A percentile compares a stretch with the other conserved stretches of the same genome.
phyloP scores from a whole-genome alignment of 1,139 yeast species.

The Sugiyamaella paludigena region DNA sequence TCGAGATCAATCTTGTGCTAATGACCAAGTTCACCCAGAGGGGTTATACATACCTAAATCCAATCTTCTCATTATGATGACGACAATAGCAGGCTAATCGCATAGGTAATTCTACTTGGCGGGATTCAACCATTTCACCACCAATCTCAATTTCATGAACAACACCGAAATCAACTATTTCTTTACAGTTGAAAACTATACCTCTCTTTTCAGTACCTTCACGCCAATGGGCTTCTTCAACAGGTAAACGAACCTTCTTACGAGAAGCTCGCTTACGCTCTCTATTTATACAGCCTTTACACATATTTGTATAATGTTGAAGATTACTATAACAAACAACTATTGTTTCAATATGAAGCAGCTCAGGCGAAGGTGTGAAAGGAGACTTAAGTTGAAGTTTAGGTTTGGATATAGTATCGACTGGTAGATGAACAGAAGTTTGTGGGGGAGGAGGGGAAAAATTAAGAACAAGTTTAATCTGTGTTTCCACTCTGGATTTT shows the following conservation, averaged over 20 bases:
- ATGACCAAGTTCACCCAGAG: no score
- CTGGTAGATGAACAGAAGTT: constrained; percentile 67
- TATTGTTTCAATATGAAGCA: constrained; percentile 34
- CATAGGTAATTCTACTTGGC: constrained; percentile 58
- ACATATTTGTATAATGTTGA: constrained; percentile 61
- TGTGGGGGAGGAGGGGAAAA: constrained; percentile 74
- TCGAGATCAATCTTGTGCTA: no score
- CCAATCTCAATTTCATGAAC: constrained; percentile 25
- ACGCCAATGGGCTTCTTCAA: constrained; percentile 72
- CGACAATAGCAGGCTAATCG: constrained; percentile 93
- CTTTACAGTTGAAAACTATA: constrained; percentile 83
- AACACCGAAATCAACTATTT: constrained; percentile 71
- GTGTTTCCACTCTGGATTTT: constrained; percentile 87
- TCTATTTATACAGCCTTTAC: constrained; percentile 80
- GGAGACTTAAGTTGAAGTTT: constrained; percentile 57
- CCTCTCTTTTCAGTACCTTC: constrained; percentile 73
- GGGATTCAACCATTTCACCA: constrained; percentile 42
- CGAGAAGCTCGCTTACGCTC: constrained; percentile 84
- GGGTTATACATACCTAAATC: constrained; percentile 50
- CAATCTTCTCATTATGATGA: constrained; percentile 79
- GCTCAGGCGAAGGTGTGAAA: constrained; percentile 32
- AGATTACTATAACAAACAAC: constrained; percentile 39
- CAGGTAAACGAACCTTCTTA: constrained; percentile 62
- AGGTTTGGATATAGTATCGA: constrained; percentile 80
- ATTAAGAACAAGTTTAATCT: constrained; percentile 66